These are phyloP conservation scores for Aspergillus novofumigatus DNA, from an alignment of 2,329 filamentous ascomycete genomes.

Conservation along the genomic window DNA sequence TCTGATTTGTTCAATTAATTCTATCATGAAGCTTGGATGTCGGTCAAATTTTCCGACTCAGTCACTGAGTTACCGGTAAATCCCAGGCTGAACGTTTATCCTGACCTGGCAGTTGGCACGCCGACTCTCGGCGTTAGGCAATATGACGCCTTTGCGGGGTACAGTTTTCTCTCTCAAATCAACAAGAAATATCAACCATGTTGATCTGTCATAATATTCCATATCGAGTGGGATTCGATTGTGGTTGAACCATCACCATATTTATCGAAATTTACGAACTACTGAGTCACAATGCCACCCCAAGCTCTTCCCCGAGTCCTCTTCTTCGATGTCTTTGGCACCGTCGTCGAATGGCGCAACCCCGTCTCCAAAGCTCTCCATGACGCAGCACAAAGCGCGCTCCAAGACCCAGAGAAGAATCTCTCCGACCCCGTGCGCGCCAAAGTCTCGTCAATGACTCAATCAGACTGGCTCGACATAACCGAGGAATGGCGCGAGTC, in stretches of 20 bases:
- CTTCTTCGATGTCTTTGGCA: conserved; percentile 44
- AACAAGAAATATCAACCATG: conserved; percentile 14
- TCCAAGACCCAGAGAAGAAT: conserved; percentile 44
- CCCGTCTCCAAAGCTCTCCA: conserved; percentile 60
- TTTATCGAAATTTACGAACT: not conserved
- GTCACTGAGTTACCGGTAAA: not conserved
- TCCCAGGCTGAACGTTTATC: not conserved
- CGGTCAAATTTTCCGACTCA: too few species aligned
- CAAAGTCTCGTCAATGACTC: conserved; percentile 49
- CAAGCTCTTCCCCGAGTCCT: conserved; percentile 19
- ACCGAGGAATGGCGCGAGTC: conserved; percentile 66
- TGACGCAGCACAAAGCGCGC: conserved; percentile 45
- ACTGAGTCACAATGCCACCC: not conserved
- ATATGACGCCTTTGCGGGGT: not conserved
- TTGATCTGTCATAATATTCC: conserved; percentile 5
- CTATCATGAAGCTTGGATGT: not conserved
- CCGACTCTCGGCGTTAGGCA: not conserved
- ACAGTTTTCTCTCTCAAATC: not conserved
- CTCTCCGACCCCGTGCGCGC: conserved; percentile 46
- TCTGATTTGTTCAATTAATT: not conserved
- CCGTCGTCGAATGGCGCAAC: conserved; percentile 72
- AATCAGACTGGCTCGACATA: conserved; percentile 59
- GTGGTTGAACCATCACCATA: not conserved
- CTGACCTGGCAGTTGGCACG: too few species aligned
- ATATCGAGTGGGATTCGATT: not conserved